Base-by-base conservation (phyloP, 2,329 filamentous ascomycete genomes). In the Penicillium sp. region DNA sequence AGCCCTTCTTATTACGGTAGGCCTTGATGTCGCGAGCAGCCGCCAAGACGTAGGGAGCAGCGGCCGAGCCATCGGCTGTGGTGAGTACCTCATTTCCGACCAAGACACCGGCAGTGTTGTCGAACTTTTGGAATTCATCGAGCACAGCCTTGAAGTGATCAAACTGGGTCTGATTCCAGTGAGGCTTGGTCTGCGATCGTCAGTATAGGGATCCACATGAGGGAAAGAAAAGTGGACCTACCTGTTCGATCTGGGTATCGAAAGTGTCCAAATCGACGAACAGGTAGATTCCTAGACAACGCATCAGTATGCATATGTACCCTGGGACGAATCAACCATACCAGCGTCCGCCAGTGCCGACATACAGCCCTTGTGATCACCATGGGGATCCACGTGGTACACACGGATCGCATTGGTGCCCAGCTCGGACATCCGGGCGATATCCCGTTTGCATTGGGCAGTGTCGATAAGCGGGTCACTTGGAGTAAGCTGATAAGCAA, bases 331-430 rank as follows among this genome's bases (percentile, higher is more conserved):
- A 42, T 35, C 25, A 17, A 49, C 31, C 51, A n/a, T 93, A 55
- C 89, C 89, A 40, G 85, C 88, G 65, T 91, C 84, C 12, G 84
- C 85, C 70, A 96, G 90, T 1, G 86, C 87, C 51, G 80, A 80
- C 90, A 96, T 95, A 77, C 91, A 96, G 19, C 81, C 87, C 55
- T 83, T 80, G 73, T 96, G 92, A 70, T 93, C 78, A 31, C 77
- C 84, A 3, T 75, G 72, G 2, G 89, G 77, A 66, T 95, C 87
- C 58, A 96, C 90, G 69, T 96, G 90, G 74, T 96, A 96, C 56
- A 94, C 88, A 55, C 91, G 89, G 67, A 96, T 91, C 30, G 88
- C 82, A 72, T 96, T 96, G 70, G 88, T 84, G 59, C 90, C 90
- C 51, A 96, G 79, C 17, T 86, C 84, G 72, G 89, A 82, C 89